Evolutionary conservation across 2,329 filamentous ascomycete species (phyloP), one percentile per base, ranked within the genome.

Genomic region (Cercospora berteroae): DNA sequence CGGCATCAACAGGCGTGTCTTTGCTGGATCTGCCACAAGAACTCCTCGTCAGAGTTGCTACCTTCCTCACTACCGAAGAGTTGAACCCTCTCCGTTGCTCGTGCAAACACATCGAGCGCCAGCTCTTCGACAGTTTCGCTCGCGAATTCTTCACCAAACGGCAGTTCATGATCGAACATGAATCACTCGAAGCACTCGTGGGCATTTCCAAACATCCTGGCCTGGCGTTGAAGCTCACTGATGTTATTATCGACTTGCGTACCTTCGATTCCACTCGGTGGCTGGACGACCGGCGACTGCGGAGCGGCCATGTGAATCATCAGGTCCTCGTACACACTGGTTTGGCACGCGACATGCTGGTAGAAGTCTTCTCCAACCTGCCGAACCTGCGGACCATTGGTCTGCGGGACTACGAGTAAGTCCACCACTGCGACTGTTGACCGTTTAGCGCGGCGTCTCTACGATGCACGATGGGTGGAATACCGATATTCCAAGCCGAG

Each of bases 61-160:
- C 77, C 3, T 78, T 81, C 58, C 82, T 91, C 18, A 79, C 80
- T 0, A 90, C 88, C 0, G 63, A 77, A 0, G 87, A 90, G 7
- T 82, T 89, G 18, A 81, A 84, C 66, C 75, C 78, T 12, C 59
- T 66, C 20, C 87, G 89, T 6, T 77, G 83, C 16, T 82, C 82
- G 2, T 89, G 87, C 79, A 86, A 83, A 64, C 75, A 80, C 18
- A 74, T 88, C 12, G 87, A 90, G 74, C 77, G 77, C 20, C 79
- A 80, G 1, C 79, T 89, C 12, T 86, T 86, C 76, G 79, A 82
- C 59, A 80, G 80, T 36, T 90, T 90, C 71, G 81, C 84, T 29
- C 80, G 80, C 25, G 87, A 89, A 69, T 91, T 89, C 80, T 91
- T 91, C 77, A 81, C 80, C 60, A 87, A 87, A 75, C 86, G 85